Percentiles rank a stretch among this genome's conserved stretches.
Evolutionary conservation across 225 moss, liverwort and hornwort genomes (phyloP).

Genomic region (Physcomitrium patens): DNA sequence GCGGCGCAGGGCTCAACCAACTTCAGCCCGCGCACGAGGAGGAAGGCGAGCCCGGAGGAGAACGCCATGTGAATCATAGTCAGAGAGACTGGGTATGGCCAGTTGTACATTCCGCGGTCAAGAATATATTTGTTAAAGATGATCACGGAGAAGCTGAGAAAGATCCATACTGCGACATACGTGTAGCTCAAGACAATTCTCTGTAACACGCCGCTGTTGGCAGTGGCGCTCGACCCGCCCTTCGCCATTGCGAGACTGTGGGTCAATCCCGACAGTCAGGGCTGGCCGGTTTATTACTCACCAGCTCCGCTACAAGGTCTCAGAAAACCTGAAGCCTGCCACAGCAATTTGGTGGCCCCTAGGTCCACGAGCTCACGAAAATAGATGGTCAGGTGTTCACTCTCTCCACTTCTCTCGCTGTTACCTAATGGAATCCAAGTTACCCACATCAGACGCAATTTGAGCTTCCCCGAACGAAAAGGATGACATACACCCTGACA

Average conservation of each 20-base stretch:
- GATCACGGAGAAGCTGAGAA: slow-evolving; percentile 90
- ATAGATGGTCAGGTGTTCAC: no score
- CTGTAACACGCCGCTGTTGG: slow-evolving; percentile 43
- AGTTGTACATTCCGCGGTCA: slow-evolving; percentile 92
- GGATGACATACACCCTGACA: no score
- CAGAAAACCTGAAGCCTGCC: neutral
- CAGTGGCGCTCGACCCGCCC: slow-evolving; percentile 41
- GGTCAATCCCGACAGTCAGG: slow-evolving; percentile 33
- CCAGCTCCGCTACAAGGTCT: slow-evolving; percentile 1
- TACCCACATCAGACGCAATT: no score
- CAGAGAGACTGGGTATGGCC: slow-evolving; percentile 85
- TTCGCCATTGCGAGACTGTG: slow-evolving; percentile 43
- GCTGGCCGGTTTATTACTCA: neutral
- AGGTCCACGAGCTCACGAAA: neutral
- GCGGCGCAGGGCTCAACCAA: slow-evolving; percentile 81
- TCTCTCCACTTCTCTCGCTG: no score
- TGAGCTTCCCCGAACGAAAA: no score
- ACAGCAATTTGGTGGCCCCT: neutral
- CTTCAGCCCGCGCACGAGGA: slow-evolving; percentile 87
- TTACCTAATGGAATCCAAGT: no score
- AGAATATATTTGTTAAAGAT: slow-evolving; percentile 97
- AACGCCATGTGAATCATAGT: slow-evolving; percentile 96
- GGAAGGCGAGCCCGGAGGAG: slow-evolving; percentile 73
- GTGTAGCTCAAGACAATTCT: slow-evolving; percentile 80
- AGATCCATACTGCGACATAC: slow-evolving; percentile 87